Base-by-base conservation (phyloP, 768 basidiomycete genomes). In the Pleurotus salmoneostramineus region DNA sequence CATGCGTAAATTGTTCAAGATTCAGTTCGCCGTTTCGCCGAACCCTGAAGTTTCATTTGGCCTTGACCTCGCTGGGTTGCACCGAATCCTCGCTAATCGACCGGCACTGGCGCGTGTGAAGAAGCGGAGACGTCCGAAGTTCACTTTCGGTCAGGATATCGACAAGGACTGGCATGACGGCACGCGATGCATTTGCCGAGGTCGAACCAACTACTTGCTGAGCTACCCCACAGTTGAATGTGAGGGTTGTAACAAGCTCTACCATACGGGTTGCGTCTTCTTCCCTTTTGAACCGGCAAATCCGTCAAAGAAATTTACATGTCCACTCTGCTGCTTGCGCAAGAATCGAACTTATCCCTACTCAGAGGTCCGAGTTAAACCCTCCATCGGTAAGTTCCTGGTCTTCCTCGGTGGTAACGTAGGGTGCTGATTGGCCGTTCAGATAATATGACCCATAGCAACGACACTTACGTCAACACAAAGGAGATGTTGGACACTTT, bases 1-100 rank as follows among this genome's bases (percentile, higher is more conserved):
- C 68, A 92, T 94, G 90, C 87, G 91, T 62, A 94, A 94, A 72
- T 74, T 93, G 12, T 93, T 87, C 77, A 88, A 86, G 73, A 89
- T 94, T 54, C 91, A 93, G 71, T 93, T 94, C 66, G 86, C 88
- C n/a, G 87, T 94, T 7, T 89, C 89, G 0, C 88, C 90, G 2
- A 89, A 83, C 59, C 87, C 85, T 1, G 90, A 91, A 49, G 82
- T 89, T 1, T 91, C 90, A 1, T 93, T 85, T 63, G 91, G 91
- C 12, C 76, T 94, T 31, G 89, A 93, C 68, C 80, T 93, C 17
- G 89, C 91, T 40, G 88, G 89, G 6, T 70, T 94, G 48, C 91
- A 94, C 70, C 86, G 91, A 6, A 85, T 91, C 56, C 79, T 93
- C 33, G 91, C 91, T 14, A 83, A 81, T 35, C 83, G 87, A 57